Conservation (phyloP, 345 rosid species). For the Salix purpurea region DNA sequence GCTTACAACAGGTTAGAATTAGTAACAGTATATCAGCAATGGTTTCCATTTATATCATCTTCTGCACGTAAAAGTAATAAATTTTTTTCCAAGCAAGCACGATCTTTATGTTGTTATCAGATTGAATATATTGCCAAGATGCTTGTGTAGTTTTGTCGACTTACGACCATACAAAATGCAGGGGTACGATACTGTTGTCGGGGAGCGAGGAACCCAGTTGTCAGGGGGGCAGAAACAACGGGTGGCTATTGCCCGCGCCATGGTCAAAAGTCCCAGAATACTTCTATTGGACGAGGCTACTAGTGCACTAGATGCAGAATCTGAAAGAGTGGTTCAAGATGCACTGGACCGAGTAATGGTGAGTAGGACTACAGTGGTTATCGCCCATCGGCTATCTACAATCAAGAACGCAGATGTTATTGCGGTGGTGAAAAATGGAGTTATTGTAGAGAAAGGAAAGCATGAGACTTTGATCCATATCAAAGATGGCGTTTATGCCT, state of each 20-base stretch:
- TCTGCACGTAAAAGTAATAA: neutral
- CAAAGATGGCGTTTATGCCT: conserved; percentile 55
- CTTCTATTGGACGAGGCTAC: conserved; percentile 73
- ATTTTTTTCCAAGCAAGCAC: neutral
- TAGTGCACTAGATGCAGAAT: conserved; percentile 72
- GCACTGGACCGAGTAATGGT: conserved; percentile 64
- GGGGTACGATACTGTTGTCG: conserved; percentile 70
- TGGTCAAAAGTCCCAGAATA: conserved; percentile 61
- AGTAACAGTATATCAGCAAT: neutral
- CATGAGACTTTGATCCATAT: conserved; percentile 56
- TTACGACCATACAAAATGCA: conserved; percentile 12
- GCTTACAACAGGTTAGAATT: conserved; percentile 63
- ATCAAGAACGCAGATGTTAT: conserved; percentile 62
- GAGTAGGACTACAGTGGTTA: conserved; percentile 60
- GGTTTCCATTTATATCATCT: neutral
- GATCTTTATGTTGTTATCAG: neutral
- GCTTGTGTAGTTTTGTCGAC: neutral
- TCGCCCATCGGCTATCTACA: conserved; percentile 69
- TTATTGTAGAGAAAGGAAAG: conserved; percentile 60
- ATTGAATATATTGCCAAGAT: neutral
- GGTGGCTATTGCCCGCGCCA: conserved; percentile 81
- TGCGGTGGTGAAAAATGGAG: conserved; percentile 63
- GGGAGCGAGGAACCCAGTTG: conserved; percentile 67
- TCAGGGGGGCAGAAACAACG: conserved; percentile 91
- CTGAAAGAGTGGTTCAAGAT: conserved; percentile 71